These are phyloP conservation scores for Aspergillus fijiensis DNA, from an alignment of 2,329 filamentous ascomycete species.

Conservation along the genomic window DNA sequence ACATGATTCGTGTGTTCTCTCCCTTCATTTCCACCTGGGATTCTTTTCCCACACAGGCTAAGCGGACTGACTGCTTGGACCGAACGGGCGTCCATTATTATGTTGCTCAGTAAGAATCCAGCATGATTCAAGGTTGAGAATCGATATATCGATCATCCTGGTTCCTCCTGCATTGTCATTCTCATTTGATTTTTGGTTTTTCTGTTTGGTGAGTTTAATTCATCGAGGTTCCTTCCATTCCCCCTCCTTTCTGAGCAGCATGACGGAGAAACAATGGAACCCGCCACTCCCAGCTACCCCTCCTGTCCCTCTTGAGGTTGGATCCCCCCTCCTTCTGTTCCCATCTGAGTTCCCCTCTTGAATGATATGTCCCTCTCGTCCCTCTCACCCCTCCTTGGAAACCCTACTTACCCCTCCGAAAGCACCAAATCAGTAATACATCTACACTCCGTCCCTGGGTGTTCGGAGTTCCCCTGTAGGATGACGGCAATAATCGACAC, in stretches of 20 bases:
- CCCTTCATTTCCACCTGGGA: constrained; percentile 25
- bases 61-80: neutral
- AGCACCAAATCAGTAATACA: neutral
- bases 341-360: neutral
- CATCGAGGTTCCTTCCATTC: neutral
- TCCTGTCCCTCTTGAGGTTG: constrained; percentile 2
- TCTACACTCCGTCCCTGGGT: neutral
- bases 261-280: neutral
- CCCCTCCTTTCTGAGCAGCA: neutral
- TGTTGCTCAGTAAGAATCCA: neutral
- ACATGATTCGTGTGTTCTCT: constrained; percentile 22
- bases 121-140: neutral
- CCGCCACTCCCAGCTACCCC: constrained; percentile 5
- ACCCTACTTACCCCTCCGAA: neutral
- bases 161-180: neutral
- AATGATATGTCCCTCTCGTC: neutral
- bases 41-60: constrained; percentile 13
- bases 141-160: neutral
- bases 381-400: constrained; percentile 1
- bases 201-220: constrained; percentile 5
- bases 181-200: constrained; percentile 6
- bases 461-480: neutral
- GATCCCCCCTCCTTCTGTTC: neutral
- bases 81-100: neutral
- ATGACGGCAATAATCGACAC: neutral